These are phyloP conservation scores for Coemansia sp. DNA, from an alignment of 192 early-diverging fungal genomes.

Conservation along the genomic window DNA sequence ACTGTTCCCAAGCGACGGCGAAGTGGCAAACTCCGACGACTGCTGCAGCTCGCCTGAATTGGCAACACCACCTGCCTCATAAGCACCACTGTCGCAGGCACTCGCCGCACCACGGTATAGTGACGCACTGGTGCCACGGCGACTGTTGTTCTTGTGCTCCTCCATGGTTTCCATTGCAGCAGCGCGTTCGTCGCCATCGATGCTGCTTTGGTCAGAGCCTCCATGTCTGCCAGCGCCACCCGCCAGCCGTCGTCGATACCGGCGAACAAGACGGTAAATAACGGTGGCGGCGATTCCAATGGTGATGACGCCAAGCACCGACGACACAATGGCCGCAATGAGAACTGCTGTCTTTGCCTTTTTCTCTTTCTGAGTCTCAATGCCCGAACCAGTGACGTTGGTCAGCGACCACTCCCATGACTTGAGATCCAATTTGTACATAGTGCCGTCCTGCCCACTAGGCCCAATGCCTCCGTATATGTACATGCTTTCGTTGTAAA, in stretches of 20 bases:
- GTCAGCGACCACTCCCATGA: conserved; percentile 66
- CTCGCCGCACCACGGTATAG: background rate
- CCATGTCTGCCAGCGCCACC: conserved; percentile 2
- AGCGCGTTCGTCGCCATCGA: background rate
- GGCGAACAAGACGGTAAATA: conserved; percentile 42
- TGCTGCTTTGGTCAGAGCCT: conserved; percentile 9
- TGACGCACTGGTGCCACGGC: background rate
- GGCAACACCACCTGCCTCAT: background rate
- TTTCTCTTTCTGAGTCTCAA: conserved; percentile 13
- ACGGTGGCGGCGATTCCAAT: conserved; percentile 52
- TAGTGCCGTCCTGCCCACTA: conserved; percentile 58
- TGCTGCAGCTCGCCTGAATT: background rate
- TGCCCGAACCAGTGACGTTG: conserved; percentile 27
- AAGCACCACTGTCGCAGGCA: background rate
- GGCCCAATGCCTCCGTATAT: conserved; percentile 69
- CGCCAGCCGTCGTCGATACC: conserved; percentile 12
- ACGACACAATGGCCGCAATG: conserved; percentile 53
- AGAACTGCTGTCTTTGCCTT: conserved; percentile 49
- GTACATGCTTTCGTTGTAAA: conserved; percentile 63
- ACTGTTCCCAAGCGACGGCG: conserved; percentile 3
- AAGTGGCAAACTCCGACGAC: background rate
- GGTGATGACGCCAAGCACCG: conserved; percentile 47
- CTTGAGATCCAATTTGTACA: conserved; percentile 66
- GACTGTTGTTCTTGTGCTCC: conserved; percentile 6
- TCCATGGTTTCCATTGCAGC: background rate